A percentile compares a stretch with the other conserved stretches of the same genome.
These are phyloP conservation scores for Przewalskia tangutica DNA, from an alignment of 257 asterid species.

Conservation along the genomic window DNA sequence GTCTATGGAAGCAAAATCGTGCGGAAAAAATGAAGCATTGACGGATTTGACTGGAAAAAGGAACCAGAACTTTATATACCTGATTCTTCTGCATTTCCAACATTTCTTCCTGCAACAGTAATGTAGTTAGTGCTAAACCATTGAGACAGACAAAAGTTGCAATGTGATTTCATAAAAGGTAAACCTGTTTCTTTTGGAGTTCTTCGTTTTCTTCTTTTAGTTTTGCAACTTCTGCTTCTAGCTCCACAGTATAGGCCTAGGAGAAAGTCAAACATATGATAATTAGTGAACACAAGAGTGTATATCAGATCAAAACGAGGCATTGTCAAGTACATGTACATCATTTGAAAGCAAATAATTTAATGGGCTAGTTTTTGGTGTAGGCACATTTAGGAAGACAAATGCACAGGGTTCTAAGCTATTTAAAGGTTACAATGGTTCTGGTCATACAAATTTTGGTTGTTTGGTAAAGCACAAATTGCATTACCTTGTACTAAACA, in stretches of 20 bases:
- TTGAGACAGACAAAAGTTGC: background rate
- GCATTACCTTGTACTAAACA: background rate
- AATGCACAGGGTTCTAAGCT: no score
- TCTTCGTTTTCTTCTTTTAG: conserved; percentile 78
- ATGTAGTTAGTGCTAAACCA: background rate
- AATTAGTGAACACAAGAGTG: no score
- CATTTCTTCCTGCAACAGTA: conserved; percentile 25
- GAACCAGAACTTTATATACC: conserved; percentile 14
- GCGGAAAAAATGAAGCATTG: background rate
- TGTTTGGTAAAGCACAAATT: background rate
- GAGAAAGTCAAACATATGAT: background rate
- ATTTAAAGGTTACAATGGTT: background rate
- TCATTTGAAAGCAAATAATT: background rate
- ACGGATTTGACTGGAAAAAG: background rate
- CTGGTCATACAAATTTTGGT: background rate
- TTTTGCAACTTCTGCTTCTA: conserved; percentile 89
- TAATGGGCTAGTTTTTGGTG: background rate
- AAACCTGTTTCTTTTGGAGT: conserved; percentile 71
- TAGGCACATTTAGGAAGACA: no score
- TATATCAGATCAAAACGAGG: background rate
- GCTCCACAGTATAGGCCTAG: conserved; percentile 74
- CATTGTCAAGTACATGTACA: background rate
- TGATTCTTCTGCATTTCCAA: conserved; percentile 45
- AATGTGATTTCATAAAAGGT: background rate
- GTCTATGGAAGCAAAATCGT: background rate